Evolutionary conservation across 1,284 basidiomycete genomes (phyloP).

Genomic region (Heterobasidion occidentale): DNA sequence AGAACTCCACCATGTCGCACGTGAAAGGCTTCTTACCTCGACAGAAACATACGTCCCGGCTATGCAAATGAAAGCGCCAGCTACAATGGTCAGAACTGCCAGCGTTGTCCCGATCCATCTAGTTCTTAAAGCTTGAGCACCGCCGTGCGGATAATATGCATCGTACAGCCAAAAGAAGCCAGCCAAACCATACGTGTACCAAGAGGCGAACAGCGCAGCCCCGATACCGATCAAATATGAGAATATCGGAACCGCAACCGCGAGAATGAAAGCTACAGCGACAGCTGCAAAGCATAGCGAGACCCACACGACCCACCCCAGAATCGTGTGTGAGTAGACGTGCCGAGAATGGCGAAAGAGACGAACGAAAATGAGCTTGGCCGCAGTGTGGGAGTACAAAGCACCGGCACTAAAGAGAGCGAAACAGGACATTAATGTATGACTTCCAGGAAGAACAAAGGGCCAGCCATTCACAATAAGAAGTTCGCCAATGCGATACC

Average conservation of each 20-base stretch:
- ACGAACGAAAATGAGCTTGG: constrained; percentile 56
- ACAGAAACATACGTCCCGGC: constrained; percentile 46
- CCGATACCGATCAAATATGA: constrained; percentile 44
- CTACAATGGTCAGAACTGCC: constrained; percentile 34
- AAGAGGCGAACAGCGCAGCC: constrained; percentile 49
- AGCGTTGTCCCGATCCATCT: constrained; percentile 26
- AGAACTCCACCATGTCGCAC: background rate
- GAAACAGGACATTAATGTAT: background rate
- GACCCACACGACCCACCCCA: constrained; percentile 55
- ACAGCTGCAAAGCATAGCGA: constrained; percentile 34
- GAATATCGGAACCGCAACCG: constrained; percentile 47
- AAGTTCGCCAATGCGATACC: constrained; percentile 41
- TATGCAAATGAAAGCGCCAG: constrained; percentile 46
- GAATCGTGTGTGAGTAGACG: constrained; percentile 44
- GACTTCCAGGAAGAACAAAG: background rate
- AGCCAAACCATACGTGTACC: constrained; percentile 51
- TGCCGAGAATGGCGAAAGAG: constrained; percentile 51
- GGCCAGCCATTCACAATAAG: constrained; percentile 30
- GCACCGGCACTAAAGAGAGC: constrained; percentile 29
- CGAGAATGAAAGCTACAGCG: constrained; percentile 44
- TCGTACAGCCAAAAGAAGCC: constrained; percentile 53
- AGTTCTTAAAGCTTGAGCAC: constrained; percentile 21
- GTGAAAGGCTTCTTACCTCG: constrained; percentile 25
- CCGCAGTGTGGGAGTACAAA: constrained; percentile 44
- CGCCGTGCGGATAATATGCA: constrained; percentile 33